Conservation (phyloP, 1,284 basidiomycete species). For the Peniophora sp. region DNA sequence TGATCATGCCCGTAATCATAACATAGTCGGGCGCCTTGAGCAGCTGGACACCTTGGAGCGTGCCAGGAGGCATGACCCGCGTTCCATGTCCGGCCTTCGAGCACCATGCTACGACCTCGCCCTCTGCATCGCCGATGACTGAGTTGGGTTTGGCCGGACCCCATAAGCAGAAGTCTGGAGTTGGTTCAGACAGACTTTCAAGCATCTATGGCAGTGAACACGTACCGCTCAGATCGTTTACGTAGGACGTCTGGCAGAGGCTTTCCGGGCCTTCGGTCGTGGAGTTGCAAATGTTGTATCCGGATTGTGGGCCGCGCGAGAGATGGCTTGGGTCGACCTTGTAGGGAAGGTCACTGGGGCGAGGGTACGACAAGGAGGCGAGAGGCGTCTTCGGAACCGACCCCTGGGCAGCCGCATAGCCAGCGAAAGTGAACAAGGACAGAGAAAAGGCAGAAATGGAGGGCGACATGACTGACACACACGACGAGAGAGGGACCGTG, state of each 20-base stretch:
- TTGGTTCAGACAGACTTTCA: neutral
- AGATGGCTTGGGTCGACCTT: conserved; percentile 40
- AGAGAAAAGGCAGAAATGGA: no score
- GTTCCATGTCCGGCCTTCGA: conserved; percentile 60
- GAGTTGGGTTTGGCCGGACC: conserved; percentile 37
- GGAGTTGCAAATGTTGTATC: conserved; percentile 67
- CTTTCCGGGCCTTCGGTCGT: conserved; percentile 56
- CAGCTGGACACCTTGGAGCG: conserved; percentile 59
- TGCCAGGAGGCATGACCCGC: conserved; percentile 54
- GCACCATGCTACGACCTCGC: conserved; percentile 70
- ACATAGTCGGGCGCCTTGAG: conserved; percentile 60
- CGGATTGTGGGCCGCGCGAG: conserved; percentile 49
- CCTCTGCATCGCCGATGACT: conserved; percentile 60
- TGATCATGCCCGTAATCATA: conserved; percentile 54
- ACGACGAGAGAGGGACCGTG: no score
- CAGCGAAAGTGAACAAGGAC: no score
- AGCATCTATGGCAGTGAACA: conserved; percentile 7
- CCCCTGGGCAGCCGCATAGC: no score
- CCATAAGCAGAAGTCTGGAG: conserved; percentile 57
- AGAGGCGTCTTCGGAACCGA: no score
- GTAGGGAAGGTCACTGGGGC: conserved; percentile 26
- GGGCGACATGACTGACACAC: no score
- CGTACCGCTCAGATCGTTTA: conserved; percentile 45
- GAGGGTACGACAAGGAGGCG: no score
- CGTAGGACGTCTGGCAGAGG: conserved; percentile 55